Conservation (phyloP, 2,329 filamentous ascomycete species). For the Davidsoniella neocaledoniae region DNA sequence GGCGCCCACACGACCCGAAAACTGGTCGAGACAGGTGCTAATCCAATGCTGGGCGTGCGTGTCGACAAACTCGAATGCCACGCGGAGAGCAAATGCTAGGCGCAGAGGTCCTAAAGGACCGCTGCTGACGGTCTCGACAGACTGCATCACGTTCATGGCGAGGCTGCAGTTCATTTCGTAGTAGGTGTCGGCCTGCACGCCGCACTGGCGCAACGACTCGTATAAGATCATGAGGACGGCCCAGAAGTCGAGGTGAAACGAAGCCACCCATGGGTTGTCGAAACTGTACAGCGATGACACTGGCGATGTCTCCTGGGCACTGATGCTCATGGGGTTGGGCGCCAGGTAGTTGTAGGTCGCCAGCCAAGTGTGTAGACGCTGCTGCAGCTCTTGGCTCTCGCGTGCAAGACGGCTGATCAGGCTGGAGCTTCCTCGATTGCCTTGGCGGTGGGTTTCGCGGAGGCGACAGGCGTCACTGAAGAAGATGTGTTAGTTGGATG, state of each 20-base stretch:
- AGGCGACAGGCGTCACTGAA: slow-evolving; percentile 17
- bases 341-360: slow-evolving; percentile 12
- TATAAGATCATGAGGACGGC: slow-evolving; percentile 25
- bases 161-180: slow-evolving; percentile 1
- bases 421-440: slow-evolving; percentile 18
- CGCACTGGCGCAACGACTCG: slow-evolving; percentile 21
- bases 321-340: slow-evolving; percentile 17
- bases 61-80: slow-evolving; percentile 24
- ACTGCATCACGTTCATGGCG: slow-evolving; percentile 20
- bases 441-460: slow-evolving; percentile 18
- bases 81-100: slow-evolving; percentile 22
- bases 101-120: slow-evolving; percentile 25
- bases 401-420: slow-evolving; percentile 16
- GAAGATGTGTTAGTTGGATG: neutral
- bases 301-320: slow-evolving; percentile 17
- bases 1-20: slow-evolving; percentile 21
- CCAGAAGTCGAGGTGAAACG: slow-evolving; percentile 23
- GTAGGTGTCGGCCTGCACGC: slow-evolving; percentile 11
- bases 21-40: slow-evolving; percentile 17
- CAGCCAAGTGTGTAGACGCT: slow-evolving; percentile 20
- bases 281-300: slow-evolving; percentile 21
- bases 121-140: slow-evolving; percentile 22
- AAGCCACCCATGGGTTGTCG: slow-evolving; percentile 20
- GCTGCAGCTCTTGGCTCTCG: slow-evolving; percentile 17
- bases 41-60: slow-evolving; percentile 22